Base-by-base conservation (phyloP, 2,329 filamentous ascomycete genomes). In the Aspergillus nomiae region DNA sequence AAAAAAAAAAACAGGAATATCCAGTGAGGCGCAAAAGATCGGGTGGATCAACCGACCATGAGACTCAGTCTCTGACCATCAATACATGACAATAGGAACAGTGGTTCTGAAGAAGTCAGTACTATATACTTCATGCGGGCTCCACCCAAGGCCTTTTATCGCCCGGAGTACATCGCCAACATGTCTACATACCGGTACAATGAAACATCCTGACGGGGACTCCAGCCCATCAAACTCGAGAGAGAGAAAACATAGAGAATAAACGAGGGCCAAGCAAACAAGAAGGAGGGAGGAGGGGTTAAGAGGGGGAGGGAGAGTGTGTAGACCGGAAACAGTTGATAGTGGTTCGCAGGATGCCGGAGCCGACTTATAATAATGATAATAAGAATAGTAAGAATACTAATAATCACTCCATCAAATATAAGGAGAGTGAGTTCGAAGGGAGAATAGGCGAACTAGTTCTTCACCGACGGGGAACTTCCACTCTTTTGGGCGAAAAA, bases 41-140 rank as follows among this genome's bases (percentile, higher is more conserved):
- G 48, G 45, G 64, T 61, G 57, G 61, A 66, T 66, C 64, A 66
- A 61, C 61, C 53, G 63, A 54, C 54, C 45, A 60, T 56, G 54
- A 56, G 43, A 53, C n/a, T 14, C 11, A 56, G 38, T 51, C 34
- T 43, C 54, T 36, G 48, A 21, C 50, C 53, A 46, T 14, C 58
- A 63, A 38, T 16, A 55, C n/a, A 8, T 38, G 16, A 36, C 11
- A 36, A 24, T 8, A 9, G n/a, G 24, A 55, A 38, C 21, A 26
- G 38, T 26, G 32, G 24, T 26, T 55, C 51, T 38, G 21, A 16
- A 12, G 14, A 21, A 16, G 30, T 55, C 32, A 55, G 51, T 38
- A 38, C 26, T 55, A 50, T 24, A 50, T 36, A 16, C 34, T 36
- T 36, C 14, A 36, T 36, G 34, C 14, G 6, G 34, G 30, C 34